Evolutionary conservation across 2,329 filamentous ascomycete genomes (phyloP), one percentile per base, ranked within the genome.

Genomic region (Cladosporium halotolerans): DNA sequence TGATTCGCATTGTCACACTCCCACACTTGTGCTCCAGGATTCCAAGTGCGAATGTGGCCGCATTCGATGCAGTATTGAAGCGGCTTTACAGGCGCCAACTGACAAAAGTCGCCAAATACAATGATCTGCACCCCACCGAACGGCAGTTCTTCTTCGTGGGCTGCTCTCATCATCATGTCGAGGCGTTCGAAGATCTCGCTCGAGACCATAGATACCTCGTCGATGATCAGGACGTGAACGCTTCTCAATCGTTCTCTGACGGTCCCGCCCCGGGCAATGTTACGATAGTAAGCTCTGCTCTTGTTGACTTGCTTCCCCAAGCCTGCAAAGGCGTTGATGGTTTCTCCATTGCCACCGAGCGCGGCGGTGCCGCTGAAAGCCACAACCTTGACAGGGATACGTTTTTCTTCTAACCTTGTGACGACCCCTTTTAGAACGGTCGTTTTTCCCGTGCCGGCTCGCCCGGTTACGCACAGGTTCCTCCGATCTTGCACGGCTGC

Each of bases 141-240:
- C 6, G 55, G 39, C 6, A 41, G 23, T 3, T 55, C 18, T 49
- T 47, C 14, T 4, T 51, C 44, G 28, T 52, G 36, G 3, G 50
- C 59, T 6, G 16, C 48, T 23, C 52, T 48, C 51, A 56, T 46
- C 18, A 58, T 32, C 3, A 60, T 63, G 53, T 79, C 77, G 10
- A 81, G 65, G 10, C 80, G 73, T 54, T 79, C 74, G 28, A 83
- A 76, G 45, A 76, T 70, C 6, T 74, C 63, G 51, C 76, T 80
- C 46, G 82, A 79, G 0, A 85, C 72, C 83, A 86, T 86, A 57
- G 77, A 82, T 54, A 86, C 79, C 65, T 86, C 83, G 58, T 86
- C 82, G 13, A 86, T 80, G 19, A 86, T 74, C 1, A 86, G 70
- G 0, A 83, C 76, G 46, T 84, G 72, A 0, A 77, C 80, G 0